phyloP scores from a whole-genome alignment of 2,329 filamentous ascomycete species.

The Trichophyton mentagrophytes region DNA sequence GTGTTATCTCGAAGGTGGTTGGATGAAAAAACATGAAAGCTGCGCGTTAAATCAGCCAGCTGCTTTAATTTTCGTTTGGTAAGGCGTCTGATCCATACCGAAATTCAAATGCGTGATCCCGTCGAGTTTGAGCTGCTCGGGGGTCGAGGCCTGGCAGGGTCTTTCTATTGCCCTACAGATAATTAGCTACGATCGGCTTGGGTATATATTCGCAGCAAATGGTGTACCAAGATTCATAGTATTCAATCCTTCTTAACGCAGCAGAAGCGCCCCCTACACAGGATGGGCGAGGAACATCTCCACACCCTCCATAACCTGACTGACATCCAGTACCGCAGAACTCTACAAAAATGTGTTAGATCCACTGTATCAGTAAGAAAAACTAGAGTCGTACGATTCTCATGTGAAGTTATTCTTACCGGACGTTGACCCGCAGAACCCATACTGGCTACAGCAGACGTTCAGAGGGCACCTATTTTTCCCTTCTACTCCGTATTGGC shows the following conservation, averaged over 20 bases:
- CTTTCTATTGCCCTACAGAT: not conserved
- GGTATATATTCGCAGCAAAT: not conserved
- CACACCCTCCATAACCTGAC: not conserved
- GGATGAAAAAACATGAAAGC: slow-evolving; percentile 31
- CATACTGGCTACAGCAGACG: not conserved
- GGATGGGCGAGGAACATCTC: not conserved
- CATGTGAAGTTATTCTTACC: not conserved
- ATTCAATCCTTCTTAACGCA: not conserved
- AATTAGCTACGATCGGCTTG: not conserved
- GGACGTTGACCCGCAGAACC: not conserved
- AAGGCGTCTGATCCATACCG: not conserved
- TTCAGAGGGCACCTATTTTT: not conserved
- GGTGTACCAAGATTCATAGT: not conserved
- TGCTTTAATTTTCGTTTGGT: not conserved
- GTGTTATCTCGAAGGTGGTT: slow-evolving; percentile 13
- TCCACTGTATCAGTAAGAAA: not conserved
- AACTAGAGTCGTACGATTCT: not conserved
- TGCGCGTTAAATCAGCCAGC: slow-evolving; percentile 8
- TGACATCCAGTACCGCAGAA: not conserved
- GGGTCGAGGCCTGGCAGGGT: not conserved
- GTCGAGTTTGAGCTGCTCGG: not conserved
- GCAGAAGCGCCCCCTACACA: not conserved
- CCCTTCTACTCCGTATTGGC: slow-evolving; percentile 12
- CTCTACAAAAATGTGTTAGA: not conserved
- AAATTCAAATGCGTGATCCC: not conserved